Percentiles rank a stretch among this genome's conserved stretches.
phyloP scores from a whole-genome alignment of 2,329 filamentous ascomycete genomes.

The Aquanectria penicillioides region DNA sequence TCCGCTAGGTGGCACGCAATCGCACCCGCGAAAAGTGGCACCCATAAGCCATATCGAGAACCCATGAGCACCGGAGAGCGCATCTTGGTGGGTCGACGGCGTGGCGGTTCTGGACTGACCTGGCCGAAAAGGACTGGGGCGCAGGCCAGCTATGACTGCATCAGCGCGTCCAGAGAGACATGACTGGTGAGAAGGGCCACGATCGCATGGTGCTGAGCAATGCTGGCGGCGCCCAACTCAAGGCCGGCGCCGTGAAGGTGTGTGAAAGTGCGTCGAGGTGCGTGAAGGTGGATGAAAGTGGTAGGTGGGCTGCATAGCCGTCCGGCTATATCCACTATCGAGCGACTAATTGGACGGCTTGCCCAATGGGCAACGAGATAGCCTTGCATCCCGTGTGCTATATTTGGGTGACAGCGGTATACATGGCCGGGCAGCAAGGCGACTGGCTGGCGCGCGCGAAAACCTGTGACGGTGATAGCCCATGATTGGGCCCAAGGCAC shows the following conservation, averaged over 20 bases:
- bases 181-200: conserved; percentile 38
- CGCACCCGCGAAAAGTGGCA: conserved; percentile 30
- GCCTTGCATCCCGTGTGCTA: conserved; percentile 40
- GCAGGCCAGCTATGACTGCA: conserved; percentile 25
- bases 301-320: conserved; percentile 34
- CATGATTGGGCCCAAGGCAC: conserved; percentile 38
- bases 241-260: conserved; percentile 32
- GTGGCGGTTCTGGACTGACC: conserved; percentile 29
- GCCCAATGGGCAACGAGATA: conserved; percentile 46
- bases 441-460: conserved; percentile 54
- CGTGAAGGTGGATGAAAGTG: conserved; percentile 22
- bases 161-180: conserved; percentile 30
- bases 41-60: conserved; percentile 27
- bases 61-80: conserved; percentile 14
- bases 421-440: conserved; percentile 31
- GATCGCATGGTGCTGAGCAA: conserved; percentile 30
- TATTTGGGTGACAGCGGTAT: conserved; percentile 47
- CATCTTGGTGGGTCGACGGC: conserved; percentile 37
- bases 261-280: conserved; percentile 7
- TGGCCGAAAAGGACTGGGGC: conserved; percentile 27
- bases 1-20: conserved; percentile 38
- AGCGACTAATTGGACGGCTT: conserved; percentile 27
- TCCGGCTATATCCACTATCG: conserved; percentile 33
- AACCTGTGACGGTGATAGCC: conserved; percentile 33
- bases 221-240: conserved; percentile 33